Percentiles rank a stretch among this genome's conserved stretches.
Conservation (phyloP, 208 protist species). For the Leishmania martiniquensis region DNA sequence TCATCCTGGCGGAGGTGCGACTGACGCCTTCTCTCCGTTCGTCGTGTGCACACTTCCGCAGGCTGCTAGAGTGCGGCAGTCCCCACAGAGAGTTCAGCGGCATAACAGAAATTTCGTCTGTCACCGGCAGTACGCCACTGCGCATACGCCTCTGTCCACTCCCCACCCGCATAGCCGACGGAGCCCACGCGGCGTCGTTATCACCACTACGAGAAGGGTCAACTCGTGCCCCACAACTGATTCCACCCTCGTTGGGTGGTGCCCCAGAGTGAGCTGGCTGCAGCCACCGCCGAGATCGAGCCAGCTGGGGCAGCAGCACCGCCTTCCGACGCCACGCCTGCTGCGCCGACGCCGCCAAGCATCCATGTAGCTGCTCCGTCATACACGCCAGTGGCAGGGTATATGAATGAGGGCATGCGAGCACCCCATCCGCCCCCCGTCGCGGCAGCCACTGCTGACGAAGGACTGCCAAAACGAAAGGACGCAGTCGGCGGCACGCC, state of each 20-base stretch:
- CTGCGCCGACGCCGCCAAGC: constrained; percentile 3
- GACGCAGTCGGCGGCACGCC: not conserved
- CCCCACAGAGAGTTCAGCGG: not conserved
- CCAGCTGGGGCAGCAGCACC: not conserved
- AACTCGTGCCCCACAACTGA: constrained; percentile 32
- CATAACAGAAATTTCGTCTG: not conserved
- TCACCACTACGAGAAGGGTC: not conserved
- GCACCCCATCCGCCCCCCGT: not conserved
- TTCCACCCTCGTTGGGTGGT: constrained; percentile 40
- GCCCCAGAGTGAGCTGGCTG: constrained; percentile 34
- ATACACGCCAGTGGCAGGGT: not conserved
- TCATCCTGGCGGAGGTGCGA: not conserved
- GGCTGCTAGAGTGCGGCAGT: not conserved
- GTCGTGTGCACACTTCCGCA: not conserved
- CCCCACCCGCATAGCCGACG: not conserved
- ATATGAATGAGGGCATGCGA: not conserved
- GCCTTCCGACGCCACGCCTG: not conserved
- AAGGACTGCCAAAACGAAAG: not conserved
- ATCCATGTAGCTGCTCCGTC: not conserved
- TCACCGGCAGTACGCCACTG: not conserved
- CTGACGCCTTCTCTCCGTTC: not conserved
- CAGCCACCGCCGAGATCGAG: constrained; percentile 20
- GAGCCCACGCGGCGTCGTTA: not conserved
- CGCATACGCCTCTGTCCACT: not conserved
- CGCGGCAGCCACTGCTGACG: not conserved